A percentile compares a stretch with the other conserved stretches of the same genome.
phyloP scores from a whole-genome alignment of 441 rosid species.

The Populus hybrid region DNA sequence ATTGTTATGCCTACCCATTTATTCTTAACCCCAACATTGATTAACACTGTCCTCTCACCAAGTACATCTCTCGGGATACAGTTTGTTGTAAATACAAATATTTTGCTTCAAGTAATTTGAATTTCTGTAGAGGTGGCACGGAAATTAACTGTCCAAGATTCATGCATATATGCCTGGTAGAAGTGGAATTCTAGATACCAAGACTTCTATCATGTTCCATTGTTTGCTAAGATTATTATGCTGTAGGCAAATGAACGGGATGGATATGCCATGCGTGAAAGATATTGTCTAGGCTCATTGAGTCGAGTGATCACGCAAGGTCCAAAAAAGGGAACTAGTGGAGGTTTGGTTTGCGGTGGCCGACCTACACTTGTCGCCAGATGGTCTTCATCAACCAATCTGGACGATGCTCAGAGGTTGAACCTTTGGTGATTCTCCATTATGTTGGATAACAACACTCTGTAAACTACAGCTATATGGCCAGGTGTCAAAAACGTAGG shows the following conservation, averaged over 20 bases:
- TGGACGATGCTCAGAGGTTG: constrained; percentile 3
- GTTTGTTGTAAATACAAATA: no score
- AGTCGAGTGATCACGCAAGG: neutral
- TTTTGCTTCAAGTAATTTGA: no score
- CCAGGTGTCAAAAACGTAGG: constrained; percentile 22
- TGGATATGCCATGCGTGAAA: no score
- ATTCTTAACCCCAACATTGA: no score
- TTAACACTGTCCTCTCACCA: no score
- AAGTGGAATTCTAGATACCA: neutral
- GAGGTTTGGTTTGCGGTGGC: neutral
- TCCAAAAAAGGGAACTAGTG: neutral
- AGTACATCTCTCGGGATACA: no score
- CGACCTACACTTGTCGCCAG: constrained; percentile 4
- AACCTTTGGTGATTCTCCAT: constrained; percentile 8
- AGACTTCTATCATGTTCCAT: neutral
- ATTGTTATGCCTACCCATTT: no score
- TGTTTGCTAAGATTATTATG: neutral
- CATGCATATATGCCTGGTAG: neutral
- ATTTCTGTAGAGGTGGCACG: no score
- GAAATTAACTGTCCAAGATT: neutral
- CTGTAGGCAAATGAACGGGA: no score
- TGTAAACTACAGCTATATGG: constrained; percentile 13
- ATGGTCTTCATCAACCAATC: constrained; percentile 16
- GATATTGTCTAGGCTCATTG: neutral
- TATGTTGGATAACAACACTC: neutral